Percentiles rank a stretch among this genome's conserved stretches.
Conservation (phyloP, 1,284 basidiomycete genomes). For the Trichosporon inkin region DNA sequence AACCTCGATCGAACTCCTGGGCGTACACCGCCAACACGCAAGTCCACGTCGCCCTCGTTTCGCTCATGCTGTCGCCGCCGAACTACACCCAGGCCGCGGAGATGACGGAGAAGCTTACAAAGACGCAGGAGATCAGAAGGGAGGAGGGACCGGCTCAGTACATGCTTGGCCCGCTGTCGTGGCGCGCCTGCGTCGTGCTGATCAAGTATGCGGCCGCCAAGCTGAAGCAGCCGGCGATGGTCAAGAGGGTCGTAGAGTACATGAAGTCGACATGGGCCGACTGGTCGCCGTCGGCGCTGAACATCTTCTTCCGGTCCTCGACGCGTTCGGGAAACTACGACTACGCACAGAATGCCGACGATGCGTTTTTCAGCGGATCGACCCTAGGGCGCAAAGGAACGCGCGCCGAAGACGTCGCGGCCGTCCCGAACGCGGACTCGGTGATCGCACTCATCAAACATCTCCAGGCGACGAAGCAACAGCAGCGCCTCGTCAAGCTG, state of each 20-base stretch:
- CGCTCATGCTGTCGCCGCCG: constrained; percentile 46
- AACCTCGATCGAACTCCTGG: constrained; percentile 25
- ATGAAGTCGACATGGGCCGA: constrained; percentile 24
- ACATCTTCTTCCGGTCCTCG: constrained; percentile 27
- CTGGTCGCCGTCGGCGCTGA: constrained; percentile 18
- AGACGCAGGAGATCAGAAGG: not conserved
- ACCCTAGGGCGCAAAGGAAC: not conserved
- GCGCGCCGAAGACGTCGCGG: not conserved
- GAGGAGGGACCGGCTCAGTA: constrained; percentile 25
- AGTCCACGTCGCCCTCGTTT: constrained; percentile 45
- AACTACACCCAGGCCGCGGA: constrained; percentile 27
- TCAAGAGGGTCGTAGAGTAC: constrained; percentile 34
- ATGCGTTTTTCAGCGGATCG: constrained; percentile 10
- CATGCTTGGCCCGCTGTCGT: constrained; percentile 36
- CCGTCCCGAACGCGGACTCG: constrained; percentile 15
- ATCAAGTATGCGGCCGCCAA: constrained; percentile 35
- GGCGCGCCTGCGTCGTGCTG: constrained; percentile 35
- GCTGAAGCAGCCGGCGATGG: constrained; percentile 26
- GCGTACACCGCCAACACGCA: constrained; percentile 49
- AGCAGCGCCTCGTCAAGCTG: constrained; percentile 26
- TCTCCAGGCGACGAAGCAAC: constrained; percentile 31
- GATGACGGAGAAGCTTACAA: constrained; percentile 10
- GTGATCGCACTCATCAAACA: constrained; percentile 29
- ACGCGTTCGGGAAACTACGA: constrained; percentile 5
- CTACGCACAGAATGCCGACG: constrained; percentile 12